Percentiles rank a stretch among this genome's conserved stretches.
Conservation (phyloP, 495 filamentous ascomycete species). For the Aspergillus diversus region DNA sequence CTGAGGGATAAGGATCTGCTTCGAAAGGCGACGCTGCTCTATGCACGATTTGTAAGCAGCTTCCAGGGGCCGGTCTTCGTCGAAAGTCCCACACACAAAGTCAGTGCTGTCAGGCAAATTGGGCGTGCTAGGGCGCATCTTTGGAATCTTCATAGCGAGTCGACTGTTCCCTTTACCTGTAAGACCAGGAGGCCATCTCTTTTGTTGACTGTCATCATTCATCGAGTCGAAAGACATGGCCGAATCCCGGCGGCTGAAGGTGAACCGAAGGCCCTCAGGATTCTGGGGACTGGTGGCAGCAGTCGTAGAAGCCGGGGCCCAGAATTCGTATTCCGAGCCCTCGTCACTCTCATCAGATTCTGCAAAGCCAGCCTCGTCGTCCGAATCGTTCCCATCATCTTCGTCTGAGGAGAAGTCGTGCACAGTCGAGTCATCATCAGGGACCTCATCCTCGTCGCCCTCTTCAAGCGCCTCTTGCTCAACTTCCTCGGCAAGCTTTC, state of each 20-base stretch:
- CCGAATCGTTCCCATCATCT: constrained; percentile 80
- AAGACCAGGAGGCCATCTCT: constrained; percentile 37
- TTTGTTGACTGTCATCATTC: constrained; percentile 45
- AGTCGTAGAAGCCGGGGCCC: constrained; percentile 67
- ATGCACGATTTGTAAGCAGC: constrained; percentile 86
- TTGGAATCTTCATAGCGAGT: constrained; percentile 45
- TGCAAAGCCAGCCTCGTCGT: constrained; percentile 93
- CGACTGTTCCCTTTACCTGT: constrained; percentile 27
- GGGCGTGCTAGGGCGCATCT: constrained; percentile 73
- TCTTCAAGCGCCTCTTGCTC: constrained; percentile 83
- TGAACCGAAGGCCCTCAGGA: constrained; percentile 50
- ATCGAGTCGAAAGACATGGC: constrained; percentile 69
- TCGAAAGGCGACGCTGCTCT: constrained; percentile 77
- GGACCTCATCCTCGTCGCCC: constrained; percentile 60
- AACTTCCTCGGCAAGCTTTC: constrained; percentile 84
- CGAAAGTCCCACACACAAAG: constrained; percentile 95
- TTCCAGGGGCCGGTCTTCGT: constrained; percentile 93
- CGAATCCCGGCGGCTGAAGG: constrained; percentile 54
- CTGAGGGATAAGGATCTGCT: constrained; percentile 79
- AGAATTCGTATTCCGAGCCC: constrained; percentile 74
- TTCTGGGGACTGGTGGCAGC: constrained; percentile 57
- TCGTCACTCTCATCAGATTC: constrained; percentile 83
- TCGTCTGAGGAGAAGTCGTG: constrained; percentile 64
- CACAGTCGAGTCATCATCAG: constrained; percentile 64
- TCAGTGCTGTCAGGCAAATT: constrained; percentile 95